phyloP scores from a whole-genome alignment of 148 eudicot genomes.

The Rhododendron simsii region DNA sequence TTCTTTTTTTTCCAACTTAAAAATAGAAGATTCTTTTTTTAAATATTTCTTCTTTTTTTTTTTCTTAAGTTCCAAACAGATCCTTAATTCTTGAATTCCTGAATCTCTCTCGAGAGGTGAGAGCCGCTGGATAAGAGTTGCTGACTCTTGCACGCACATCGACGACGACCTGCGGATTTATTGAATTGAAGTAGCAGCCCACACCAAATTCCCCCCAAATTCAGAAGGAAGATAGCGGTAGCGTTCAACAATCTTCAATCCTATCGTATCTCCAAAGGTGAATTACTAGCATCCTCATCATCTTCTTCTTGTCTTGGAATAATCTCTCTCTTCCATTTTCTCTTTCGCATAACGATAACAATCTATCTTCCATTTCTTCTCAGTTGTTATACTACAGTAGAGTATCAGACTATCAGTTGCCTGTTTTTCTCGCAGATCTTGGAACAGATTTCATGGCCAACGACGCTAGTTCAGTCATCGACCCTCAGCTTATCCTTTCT shows the following conservation, averaged over 20 bases:
- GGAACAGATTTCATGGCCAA: conserved; percentile 21
- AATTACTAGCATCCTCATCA: not conserved
- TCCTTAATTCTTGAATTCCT: too few relatives aligned
- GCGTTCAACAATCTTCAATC: not conserved
- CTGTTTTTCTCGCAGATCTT: not conserved
- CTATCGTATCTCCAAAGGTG: not conserved
- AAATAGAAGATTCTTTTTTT: fast-evolving
- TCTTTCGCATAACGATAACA: not conserved
- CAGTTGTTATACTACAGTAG: not conserved
- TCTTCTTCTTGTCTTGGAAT: not conserved
- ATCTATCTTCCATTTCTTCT: not conserved
- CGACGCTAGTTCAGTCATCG: conserved; percentile 20
- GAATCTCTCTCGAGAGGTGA: too few relatives aligned
- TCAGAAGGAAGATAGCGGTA: not conserved
- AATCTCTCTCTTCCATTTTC: not conserved
- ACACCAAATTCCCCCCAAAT: not conserved
- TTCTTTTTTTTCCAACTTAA: too few relatives aligned
- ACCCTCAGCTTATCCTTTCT: conserved; percentile 65
- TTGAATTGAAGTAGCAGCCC: too few relatives aligned
- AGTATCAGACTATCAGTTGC: not conserved
- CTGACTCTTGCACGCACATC: not conserved
- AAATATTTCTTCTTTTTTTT: too few relatives aligned
- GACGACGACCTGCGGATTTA: not conserved
- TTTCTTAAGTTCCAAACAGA: too few relatives aligned
- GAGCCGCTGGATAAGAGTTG: too few relatives aligned